Conservation (phyloP, 768 basidiomycete genomes). For the Russula compacta region DNA sequence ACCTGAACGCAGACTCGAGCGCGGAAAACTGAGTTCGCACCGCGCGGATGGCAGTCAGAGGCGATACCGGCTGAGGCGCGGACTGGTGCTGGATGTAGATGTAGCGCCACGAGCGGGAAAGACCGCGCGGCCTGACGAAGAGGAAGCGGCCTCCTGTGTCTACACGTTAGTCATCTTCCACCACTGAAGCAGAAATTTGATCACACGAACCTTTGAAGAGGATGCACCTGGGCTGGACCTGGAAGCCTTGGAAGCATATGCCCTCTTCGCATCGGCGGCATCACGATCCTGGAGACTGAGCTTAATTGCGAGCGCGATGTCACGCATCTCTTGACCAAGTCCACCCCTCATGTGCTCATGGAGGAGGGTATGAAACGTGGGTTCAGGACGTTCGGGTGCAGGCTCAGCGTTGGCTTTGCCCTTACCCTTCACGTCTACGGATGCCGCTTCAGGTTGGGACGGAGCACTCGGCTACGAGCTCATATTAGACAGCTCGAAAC, state of each 20-base stretch:
- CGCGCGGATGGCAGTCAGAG: constrained; percentile 6
- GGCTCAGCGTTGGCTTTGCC: background rate
- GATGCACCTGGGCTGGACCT: background rate
- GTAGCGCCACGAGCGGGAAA: background rate
- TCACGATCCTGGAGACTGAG: constrained; percentile 13
- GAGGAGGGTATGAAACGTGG: background rate
- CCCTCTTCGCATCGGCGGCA: background rate
- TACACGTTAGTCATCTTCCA: background rate
- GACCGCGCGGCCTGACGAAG: background rate
- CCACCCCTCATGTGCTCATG: background rate
- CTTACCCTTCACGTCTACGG: background rate
- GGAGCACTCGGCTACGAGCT: background rate
- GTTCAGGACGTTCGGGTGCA: background rate
- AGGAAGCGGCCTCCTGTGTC: background rate
- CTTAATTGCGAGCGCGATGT: constrained; percentile 1
- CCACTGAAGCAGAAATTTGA: background rate
- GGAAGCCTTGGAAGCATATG: background rate
- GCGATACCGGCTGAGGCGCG: background rate
- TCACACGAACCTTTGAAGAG: background rate
- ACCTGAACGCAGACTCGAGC: constrained; percentile 3
- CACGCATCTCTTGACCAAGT: constrained; percentile 2
- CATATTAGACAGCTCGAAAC: background rate
- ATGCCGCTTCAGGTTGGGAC: background rate
- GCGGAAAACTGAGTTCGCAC: constrained; percentile 6
- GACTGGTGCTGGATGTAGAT: background rate